Base-by-base conservation (phyloP, 1,139 yeast genomes). In the Debaryomyces fabryi region DNA sequence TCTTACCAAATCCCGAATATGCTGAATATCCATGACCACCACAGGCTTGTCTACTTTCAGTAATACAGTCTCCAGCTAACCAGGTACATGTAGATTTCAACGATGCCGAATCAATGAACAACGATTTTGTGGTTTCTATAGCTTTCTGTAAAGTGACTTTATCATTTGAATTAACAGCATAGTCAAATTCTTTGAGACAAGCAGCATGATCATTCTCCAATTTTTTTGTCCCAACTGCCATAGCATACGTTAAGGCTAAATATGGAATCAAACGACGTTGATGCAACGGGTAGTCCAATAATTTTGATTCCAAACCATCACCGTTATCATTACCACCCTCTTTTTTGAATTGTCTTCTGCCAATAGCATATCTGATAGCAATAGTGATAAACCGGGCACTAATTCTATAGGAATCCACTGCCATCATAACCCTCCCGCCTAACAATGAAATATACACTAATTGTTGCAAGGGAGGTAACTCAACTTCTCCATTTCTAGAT, bases 11-110 rank as follows among this genome's bases (percentile, higher is more conserved):
- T 38, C 79, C 79, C 52, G 68, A 63, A 64, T 76, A 76, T 35
- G 76, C 56, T 23, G 80, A 75, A 65, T 76, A 76, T 50, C 81
- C 81, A 59, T 75, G 81, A 51, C 81, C 81, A 65, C 81, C 81
- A 66, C 81, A 76, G 20, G 80, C 67, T 63, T 76, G 81, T 69
- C 81, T 72, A 59, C 75, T 67, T 58, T 76, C 69, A 58, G 74
- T 78, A 55, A 76, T 76, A 49, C 69, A 68, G 50, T 70, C 74
- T 48, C 77, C 74, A 45, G 79, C 74, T 58, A 74, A 67, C 81
- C 81, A 76, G 46, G 81, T 76, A 59, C 70, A 64, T 41, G 80
- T 74, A 33, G 79, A 70, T 64, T 76, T 76, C 65, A 75, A 72
- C 41, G 78, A 69, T 52, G 77, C 79, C 40, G 79, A 74, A 58